Evolutionary conservation across 306 rosid genomes (phyloP), one percentile per base, ranked within the genome.

Genomic region (Vigna unguiculata): DNA sequence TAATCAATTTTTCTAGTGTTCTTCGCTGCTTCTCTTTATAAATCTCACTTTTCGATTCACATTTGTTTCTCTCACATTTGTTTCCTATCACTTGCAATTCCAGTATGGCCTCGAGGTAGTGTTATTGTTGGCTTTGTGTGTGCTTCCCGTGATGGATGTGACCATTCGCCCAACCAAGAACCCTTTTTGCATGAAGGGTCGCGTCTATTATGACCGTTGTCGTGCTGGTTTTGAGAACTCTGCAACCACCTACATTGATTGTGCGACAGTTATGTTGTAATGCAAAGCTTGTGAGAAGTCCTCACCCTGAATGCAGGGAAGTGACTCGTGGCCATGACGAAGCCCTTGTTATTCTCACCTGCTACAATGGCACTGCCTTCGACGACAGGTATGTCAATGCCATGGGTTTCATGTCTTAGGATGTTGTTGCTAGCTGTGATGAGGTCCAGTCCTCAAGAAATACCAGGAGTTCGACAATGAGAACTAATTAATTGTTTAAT

Each of bases 181-280:
- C 28, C 97, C 96, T 3, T 85, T 88, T 64, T 9, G 47, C 7
- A 87, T 95, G 16, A 71, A 85, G 51, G 99, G 97, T 12, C 81
- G 57, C 17, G 93, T 95, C 20, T 89, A 21, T 89, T 95, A 98
- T 58, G 99, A 95, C 78, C 54, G 52, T 30, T 95, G 99, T 85
- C 93, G 88, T 21, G 92, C 92, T 75, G 96, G 96, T 64, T 95
- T 83, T 62, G 99, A 95, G 75, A 91, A 97, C 78, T 20, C 92
- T 3, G 97, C 97, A 61, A 79, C 89, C 7, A 84, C 90, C 81
- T 85, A 86, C 84, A 85, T 92, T 81, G 25, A 88, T n/a, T 97
- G 99, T 77, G 97, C 97, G 16, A 88, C 68, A 85, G 93, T 96
- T 70, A 8, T 72, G 30, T 46, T 96, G 70, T 90, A 84, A 80